Evolutionary conservation across 2,329 filamentous ascomycete species (phyloP).

Genomic region (Apiospora koreana): DNA sequence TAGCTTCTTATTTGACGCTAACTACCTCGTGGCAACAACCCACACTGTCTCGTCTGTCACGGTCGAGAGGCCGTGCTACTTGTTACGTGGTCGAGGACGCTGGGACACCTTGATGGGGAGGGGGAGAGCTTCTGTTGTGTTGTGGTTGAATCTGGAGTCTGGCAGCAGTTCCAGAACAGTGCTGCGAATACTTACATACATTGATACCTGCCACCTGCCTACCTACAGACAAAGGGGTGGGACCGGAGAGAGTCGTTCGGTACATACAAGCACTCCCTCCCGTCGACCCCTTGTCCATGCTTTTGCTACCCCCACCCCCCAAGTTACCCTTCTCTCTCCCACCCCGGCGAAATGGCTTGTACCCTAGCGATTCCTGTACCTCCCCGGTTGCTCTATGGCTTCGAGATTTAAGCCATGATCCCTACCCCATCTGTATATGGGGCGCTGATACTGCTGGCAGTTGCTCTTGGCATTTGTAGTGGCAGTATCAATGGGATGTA

Average conservation of each 20-base stretch:
- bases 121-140: not conserved
- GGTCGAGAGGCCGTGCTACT: conserved; percentile 2
- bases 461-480: conserved; percentile 8
- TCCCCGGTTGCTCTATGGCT: not conserved
- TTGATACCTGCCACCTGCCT: not conserved
- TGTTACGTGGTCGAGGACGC: not conserved
- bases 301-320: not conserved
- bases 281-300: not conserved
- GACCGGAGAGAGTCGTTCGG: not conserved
- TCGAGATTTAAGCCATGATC: conserved; percentile 1
- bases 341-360: conserved; percentile 1
- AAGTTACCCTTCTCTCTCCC: not conserved
- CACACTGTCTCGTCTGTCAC: conserved; percentile 7
- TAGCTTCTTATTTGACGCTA: conserved; percentile 12
- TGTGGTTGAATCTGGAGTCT: too few relatives aligned
- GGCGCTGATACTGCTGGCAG: conserved; percentile 1
- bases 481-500: not conserved
- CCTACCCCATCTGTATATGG: not conserved
- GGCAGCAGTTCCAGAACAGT: not conserved
- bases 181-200: not conserved
- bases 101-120: not conserved
- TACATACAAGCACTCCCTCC: conserved; percentile 3
- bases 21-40: conserved; percentile 14
- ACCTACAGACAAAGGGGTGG: not conserved
- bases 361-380: conserved; percentile 7